A percentile compares a stretch with the other conserved stretches of the same genome.
Conservation (phyloP, 176 grass and related monocot species). For the Secale cereale region DNA sequence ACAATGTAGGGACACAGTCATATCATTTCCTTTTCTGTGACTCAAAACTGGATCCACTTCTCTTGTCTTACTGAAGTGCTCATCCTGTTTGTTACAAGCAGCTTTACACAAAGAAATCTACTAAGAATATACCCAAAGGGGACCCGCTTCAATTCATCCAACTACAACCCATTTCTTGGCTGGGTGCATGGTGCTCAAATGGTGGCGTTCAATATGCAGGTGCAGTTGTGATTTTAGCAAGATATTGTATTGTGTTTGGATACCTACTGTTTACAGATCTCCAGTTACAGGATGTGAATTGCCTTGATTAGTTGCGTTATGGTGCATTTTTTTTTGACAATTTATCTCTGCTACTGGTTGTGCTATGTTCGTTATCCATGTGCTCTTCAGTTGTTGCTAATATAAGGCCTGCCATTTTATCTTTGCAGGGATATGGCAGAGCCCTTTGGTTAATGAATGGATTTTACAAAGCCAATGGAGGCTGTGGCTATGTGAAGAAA, state of each 20-base stretch:
- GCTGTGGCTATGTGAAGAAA: slow-evolving; percentile 92
- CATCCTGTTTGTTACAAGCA: slow-evolving; percentile 48
- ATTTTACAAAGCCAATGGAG: slow-evolving; percentile 85
- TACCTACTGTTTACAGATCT: background rate
- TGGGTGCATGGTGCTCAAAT: slow-evolving; percentile 99
- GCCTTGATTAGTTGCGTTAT: background rate
- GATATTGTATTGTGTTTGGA: background rate
- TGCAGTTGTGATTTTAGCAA: slow-evolving; percentile 25
- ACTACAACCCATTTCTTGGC: slow-evolving; percentile 94
- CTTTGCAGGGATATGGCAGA: slow-evolving; percentile 76
- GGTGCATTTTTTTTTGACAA: background rate
- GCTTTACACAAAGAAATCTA: slow-evolving; percentile 92
- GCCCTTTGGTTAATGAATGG: slow-evolving; percentile 96
- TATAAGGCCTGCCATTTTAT: background rate
- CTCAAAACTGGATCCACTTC: background rate
- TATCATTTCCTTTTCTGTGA: background rate
- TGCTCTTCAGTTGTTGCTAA: background rate
- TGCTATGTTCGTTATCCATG: background rate
- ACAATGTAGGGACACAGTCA: background rate
- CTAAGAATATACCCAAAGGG: slow-evolving; percentile 88
- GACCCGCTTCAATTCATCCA: slow-evolving; percentile 81
- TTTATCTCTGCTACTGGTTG: background rate
- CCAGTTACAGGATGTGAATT: background rate
- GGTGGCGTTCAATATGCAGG: slow-evolving; percentile 99
- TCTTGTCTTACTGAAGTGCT: slow-evolving; percentile 25